phyloP scores from a whole-genome alignment of 768 basidiomycete genomes.

The Russula sp. region DNA sequence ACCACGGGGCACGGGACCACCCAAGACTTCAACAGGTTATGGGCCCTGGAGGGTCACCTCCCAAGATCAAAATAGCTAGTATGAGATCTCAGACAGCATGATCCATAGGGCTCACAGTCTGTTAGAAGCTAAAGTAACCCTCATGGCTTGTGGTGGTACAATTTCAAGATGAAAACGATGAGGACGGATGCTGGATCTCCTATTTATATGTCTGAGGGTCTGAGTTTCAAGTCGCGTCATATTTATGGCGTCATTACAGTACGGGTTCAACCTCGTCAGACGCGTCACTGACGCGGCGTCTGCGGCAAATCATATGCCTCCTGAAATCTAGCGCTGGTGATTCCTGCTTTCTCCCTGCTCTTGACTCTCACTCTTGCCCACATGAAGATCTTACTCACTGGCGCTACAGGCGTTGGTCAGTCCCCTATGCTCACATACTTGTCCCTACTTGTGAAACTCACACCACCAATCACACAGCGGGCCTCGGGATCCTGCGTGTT shows the following conservation, averaged over 20 bases:
- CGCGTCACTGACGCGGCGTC: neutral
- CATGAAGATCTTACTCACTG: slow-evolving; percentile 23
- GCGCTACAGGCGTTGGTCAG: slow-evolving; percentile 22
- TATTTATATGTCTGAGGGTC: neutral
- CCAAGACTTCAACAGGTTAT: neutral
- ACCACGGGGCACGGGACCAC: neutral
- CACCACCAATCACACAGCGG: slow-evolving; percentile 17
- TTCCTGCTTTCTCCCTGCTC: neutral
- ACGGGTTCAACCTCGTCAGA: too few species aligned
- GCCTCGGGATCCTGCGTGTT: slow-evolving; percentile 24
- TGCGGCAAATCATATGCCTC: neutral
- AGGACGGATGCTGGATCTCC: too few species aligned
- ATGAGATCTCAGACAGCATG: neutral
- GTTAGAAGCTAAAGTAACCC: neutral
- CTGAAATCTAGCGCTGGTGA: too few species aligned
- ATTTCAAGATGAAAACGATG: too few species aligned
- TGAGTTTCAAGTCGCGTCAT: neutral
- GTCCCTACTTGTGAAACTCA: neutral
- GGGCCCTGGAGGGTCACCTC: slow-evolving; percentile 4
- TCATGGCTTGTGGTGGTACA: neutral
- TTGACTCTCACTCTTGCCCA: neutral
- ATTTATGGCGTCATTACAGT: neutral
- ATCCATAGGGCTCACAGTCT: neutral
- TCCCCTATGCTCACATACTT: neutral
- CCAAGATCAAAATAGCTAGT: neutral